A percentile compares a stretch with the other conserved stretches of the same genome.
These are phyloP conservation scores for Ophiobolus disseminans DNA, from an alignment of 2,329 filamentous ascomycete species.

Conservation along the genomic window DNA sequence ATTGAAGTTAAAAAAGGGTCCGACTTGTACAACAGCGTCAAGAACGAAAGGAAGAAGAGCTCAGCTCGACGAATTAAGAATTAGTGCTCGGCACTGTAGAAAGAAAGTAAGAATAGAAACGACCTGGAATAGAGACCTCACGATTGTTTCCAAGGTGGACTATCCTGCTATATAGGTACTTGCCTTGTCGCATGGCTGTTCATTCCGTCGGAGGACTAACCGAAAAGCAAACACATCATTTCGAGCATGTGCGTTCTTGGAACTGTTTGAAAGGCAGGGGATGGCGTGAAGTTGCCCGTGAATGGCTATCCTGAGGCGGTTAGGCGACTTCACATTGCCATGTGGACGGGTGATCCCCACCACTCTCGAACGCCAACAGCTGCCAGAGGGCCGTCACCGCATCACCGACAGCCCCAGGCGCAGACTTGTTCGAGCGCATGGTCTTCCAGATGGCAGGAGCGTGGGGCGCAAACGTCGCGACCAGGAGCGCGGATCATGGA, in stretches of 20 bases:
- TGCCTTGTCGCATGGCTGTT: slow-evolving; percentile 6
- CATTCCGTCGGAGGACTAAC: slow-evolving; percentile 7
- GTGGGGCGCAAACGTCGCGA: slow-evolving; percentile 12
- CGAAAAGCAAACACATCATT: slow-evolving; percentile 17
- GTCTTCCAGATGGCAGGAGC: slow-evolving; percentile 6
- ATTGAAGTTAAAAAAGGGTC: slow-evolving; percentile 4
- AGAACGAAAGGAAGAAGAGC: slow-evolving; percentile 29
- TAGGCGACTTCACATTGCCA: slow-evolving; percentile 14
- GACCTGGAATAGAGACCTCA: slow-evolving; percentile 9
- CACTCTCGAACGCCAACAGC: slow-evolving; percentile 21
- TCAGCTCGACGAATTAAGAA: slow-evolving; percentile 31
- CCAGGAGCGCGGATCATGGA: slow-evolving; percentile 3
- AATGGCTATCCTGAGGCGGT: slow-evolving; percentile 17
- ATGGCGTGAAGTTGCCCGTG: slow-evolving; percentile 9
- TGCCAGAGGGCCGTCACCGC: slow-evolving; percentile 4
- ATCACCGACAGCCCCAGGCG: slow-evolving; percentile 10
- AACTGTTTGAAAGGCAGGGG: slow-evolving; percentile 21
- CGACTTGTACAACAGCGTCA: slow-evolving; percentile 4
- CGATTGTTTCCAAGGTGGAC: slow-evolving; percentile 4
- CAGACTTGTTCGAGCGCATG: slow-evolving; percentile 5
- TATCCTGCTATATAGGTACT: slow-evolving; percentile 15
- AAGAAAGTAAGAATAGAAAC: slow-evolving; percentile 19
- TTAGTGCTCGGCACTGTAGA: slow-evolving; percentile 33
- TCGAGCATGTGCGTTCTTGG: slow-evolving; percentile 11
- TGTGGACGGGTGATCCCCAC: slow-evolving; percentile 16